Evolutionary conservation across 2,329 filamentous ascomycete species (phyloP).

Genomic region (Colletotrichum sp.): DNA sequence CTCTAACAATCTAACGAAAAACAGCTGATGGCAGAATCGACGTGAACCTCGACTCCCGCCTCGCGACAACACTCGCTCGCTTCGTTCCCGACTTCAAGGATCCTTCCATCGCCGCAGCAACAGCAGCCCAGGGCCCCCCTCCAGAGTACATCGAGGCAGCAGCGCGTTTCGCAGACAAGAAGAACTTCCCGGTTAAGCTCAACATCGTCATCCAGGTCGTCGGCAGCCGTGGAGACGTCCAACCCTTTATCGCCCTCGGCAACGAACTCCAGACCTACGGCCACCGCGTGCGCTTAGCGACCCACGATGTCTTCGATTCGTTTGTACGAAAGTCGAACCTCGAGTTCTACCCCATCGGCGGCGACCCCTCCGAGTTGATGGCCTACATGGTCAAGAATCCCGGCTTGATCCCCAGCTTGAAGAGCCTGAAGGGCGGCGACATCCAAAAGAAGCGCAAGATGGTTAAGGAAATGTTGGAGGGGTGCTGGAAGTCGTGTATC

Average conservation of each 20-base stretch:
- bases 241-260: conserved; percentile 60
- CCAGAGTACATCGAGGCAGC: conserved; percentile 13
- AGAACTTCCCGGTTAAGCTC: conserved; percentile 27
- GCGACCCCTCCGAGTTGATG: conserved; percentile 51
- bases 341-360: conserved; percentile 61
- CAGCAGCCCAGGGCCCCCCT: neutral
- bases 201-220: conserved; percentile 64
- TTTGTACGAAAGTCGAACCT: conserved; percentile 53
- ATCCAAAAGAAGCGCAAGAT: conserved; percentile 29
- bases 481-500: conserved; percentile 30
- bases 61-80: conserved; percentile 10
- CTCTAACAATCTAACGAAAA: neutral
- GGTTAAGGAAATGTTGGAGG: conserved; percentile 28
- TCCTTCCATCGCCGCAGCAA: neutral
- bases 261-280: conserved; percentile 51
- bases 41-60: conserved; percentile 17
- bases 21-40: conserved; percentile 18
- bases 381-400: conserved; percentile 35
- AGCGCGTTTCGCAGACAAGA: neutral
- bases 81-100: conserved; percentile 16
- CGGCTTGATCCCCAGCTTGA: conserved; percentile 30
- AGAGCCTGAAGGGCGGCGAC: conserved; percentile 29
- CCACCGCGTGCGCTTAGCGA: conserved; percentile 57
- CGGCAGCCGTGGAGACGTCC: conserved; percentile 57
- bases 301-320: conserved; percentile 52